Conservation (phyloP, 1,284 basidiomycete genomes). For the Ustilago shanxiensis region DNA sequence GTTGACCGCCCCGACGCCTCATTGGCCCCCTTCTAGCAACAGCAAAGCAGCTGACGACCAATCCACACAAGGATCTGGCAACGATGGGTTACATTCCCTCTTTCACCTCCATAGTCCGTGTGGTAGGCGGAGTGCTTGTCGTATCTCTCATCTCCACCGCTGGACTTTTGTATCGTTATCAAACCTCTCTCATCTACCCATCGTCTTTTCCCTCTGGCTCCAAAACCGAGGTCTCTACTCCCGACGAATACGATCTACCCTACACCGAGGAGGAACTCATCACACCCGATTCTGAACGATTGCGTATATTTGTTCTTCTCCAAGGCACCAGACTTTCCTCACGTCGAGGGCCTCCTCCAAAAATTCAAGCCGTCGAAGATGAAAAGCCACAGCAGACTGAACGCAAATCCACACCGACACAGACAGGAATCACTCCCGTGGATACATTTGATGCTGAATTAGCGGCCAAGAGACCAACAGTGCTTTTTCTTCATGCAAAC, state of each 20-base stretch:
- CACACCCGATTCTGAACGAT: slow-evolving; percentile 62
- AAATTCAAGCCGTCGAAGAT: slow-evolving; percentile 19
- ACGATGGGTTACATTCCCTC: slow-evolving; percentile 52
- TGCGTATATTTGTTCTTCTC: slow-evolving; percentile 63
- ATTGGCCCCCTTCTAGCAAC: background rate
- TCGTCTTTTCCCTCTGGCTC: slow-evolving; percentile 63
- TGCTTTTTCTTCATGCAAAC: slow-evolving; percentile 68
- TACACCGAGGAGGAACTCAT: slow-evolving; percentile 59
- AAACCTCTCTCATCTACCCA: slow-evolving; percentile 67
- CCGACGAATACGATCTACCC: slow-evolving; percentile 63
- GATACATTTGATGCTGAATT: slow-evolving; percentile 35
- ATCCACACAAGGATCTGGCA: background rate
- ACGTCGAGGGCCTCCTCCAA: slow-evolving; percentile 5
- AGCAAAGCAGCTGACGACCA: background rate
- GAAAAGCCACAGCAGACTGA: slow-evolving; percentile 20
- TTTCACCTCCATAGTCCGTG: slow-evolving; percentile 37
- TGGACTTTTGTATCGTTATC: slow-evolving; percentile 66
- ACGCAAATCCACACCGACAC: slow-evolving; percentile 35
- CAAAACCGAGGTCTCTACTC: slow-evolving; percentile 60
- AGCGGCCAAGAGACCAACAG: slow-evolving; percentile 53
- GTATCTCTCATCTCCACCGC: slow-evolving; percentile 61
- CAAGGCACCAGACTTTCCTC: slow-evolving; percentile 47
- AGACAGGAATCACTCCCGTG: slow-evolving; percentile 19
- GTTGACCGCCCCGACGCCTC: background rate
- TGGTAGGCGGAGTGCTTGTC: slow-evolving; percentile 54